phyloP scores from a whole-genome alignment of 2,329 filamentous ascomycete species.

The Claviceps pazoutovae region DNA sequence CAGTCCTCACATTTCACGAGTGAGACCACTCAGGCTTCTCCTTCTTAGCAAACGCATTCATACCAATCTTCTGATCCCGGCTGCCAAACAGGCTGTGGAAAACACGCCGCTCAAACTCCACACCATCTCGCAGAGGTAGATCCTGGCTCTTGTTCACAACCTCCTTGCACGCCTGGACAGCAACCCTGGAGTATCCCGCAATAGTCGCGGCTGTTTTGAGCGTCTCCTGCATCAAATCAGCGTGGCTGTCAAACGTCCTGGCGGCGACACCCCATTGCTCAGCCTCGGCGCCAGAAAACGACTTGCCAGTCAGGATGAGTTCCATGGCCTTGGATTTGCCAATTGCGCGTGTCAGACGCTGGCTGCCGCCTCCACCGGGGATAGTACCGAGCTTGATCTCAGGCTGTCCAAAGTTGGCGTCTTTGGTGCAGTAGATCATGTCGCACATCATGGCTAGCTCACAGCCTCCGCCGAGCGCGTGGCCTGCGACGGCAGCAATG shows the following conservation, averaged over 20 bases:
- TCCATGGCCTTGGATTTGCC: constrained; percentile 87
- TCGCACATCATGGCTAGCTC: constrained; percentile 98
- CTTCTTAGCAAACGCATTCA: constrained; percentile 94
- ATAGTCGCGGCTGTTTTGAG: constrained; percentile 80
- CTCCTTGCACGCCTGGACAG: constrained; percentile 83
- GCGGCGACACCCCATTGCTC: constrained; percentile 85
- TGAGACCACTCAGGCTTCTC: constrained; percentile 83
- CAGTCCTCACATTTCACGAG: constrained; percentile 34
- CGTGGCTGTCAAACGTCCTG: constrained; percentile 62
- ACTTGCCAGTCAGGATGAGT: constrained; percentile 72
- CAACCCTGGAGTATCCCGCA: constrained; percentile 73
- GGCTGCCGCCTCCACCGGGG: constrained; percentile 81
- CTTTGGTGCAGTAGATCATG: constrained; percentile 76
- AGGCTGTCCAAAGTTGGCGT: constrained; percentile 86
- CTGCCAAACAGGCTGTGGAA: constrained; percentile 92
- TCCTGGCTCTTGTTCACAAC: constrained; percentile 99
- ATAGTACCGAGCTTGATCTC: constrained; percentile 93
- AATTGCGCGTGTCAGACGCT: constrained; percentile 70
- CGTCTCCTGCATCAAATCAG: constrained; percentile 69
- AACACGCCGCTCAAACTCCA: constrained; percentile 85
- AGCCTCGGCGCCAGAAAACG: constrained; percentile 71
- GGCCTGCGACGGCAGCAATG: constrained; percentile 85
- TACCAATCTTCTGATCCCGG: constrained; percentile 91
- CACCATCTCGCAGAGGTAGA: constrained; percentile 68
- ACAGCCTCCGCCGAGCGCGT: constrained; percentile 88